Conservation (phyloP, 1,284 basidiomycete species). For the Trichosporon sp. region DNA sequence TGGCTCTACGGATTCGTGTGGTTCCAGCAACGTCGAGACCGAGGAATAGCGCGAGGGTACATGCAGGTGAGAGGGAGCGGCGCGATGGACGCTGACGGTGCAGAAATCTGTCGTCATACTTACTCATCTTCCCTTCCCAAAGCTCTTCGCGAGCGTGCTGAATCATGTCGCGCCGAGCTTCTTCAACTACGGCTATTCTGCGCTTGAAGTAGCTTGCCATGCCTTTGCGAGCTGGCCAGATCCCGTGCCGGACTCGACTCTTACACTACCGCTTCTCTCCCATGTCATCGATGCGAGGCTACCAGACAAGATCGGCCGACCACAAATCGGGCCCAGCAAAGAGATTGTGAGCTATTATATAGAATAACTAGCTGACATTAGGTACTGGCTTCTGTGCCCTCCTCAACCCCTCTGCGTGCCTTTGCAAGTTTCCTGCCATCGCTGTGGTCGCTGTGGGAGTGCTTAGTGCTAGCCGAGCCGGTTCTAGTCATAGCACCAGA, state of each 20-base stretch:
- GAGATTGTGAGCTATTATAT: not conserved
- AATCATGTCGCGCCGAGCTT: conserved; percentile 70
- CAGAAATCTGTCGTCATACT: conserved; percentile 81
- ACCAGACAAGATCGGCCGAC: conserved; percentile 63
- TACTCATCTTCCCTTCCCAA: conserved; percentile 74
- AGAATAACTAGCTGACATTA: conserved; percentile 34
- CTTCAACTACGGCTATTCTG: conserved; percentile 65
- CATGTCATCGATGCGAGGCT: conserved; percentile 65
- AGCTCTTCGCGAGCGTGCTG: conserved; percentile 68
- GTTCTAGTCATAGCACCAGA: conserved; percentile 78
- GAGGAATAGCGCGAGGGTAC: conserved; percentile 70
- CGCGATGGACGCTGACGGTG: conserved; percentile 8
- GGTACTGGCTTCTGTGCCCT: conserved; percentile 72
- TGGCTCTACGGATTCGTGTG: conserved; percentile 74
- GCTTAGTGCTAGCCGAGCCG: conserved; percentile 78
- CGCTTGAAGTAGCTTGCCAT: conserved; percentile 78
- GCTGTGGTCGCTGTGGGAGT: conserved; percentile 93
- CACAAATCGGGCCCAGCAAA: conserved; percentile 52
- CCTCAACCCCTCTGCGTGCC: conserved; percentile 63
- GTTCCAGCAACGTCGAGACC: conserved; percentile 68
- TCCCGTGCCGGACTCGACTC: conserved; percentile 57
- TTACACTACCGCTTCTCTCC: conserved; percentile 76
- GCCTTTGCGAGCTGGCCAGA: conserved; percentile 77
- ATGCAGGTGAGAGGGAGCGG: conserved; percentile 59
- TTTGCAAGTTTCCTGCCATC: conserved; percentile 71